phyloP scores from a whole-genome alignment of 2,329 filamentous ascomycete genomes.

The Colletotrichum sp. region DNA sequence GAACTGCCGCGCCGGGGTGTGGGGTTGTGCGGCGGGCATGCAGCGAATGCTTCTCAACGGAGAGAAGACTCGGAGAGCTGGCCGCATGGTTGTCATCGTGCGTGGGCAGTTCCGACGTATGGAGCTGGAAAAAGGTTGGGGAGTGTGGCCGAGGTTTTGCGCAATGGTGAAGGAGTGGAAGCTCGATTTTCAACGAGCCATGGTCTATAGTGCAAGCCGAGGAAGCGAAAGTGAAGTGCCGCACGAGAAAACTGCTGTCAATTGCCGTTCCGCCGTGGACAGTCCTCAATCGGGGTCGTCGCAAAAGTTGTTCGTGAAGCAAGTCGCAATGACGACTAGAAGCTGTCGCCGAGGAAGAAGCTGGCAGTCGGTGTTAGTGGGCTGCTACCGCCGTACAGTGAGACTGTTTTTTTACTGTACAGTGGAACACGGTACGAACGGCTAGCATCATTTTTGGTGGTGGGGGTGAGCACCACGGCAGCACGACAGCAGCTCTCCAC shows the following conservation, averaged over 20 bases:
- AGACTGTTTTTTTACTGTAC: accelerated
- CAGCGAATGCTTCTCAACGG: background rate
- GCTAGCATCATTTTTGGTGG: background rate
- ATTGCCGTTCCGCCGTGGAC: background rate
- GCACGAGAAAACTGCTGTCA: background rate
- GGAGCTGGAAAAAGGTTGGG: background rate
- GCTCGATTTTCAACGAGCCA: background rate
- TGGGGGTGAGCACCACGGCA: conserved; percentile 9
- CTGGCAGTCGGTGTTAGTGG: conserved; percentile 1
- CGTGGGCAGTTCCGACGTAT: background rate
- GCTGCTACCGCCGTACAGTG: conserved; percentile 2
- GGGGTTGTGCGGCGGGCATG: background rate
- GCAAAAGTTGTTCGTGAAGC: background rate
- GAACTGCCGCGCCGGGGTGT: conserved; percentile 9
- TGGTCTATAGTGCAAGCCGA: background rate
- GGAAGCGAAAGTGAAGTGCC: background rate
- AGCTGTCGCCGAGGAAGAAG: background rate
- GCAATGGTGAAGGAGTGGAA: background rate
- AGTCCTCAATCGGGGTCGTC: background rate
- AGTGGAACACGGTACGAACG: background rate
- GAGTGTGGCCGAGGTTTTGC: background rate
- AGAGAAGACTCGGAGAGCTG: background rate
- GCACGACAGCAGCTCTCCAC: conserved; percentile 3
- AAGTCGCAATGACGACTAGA: conserved; percentile 3
- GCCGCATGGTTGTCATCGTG: conserved; percentile 1